Evolutionary conservation across 179 eudicot genomes (phyloP), one percentile per base, ranked within the genome.

Genomic region (Beta lomatogona): DNA sequence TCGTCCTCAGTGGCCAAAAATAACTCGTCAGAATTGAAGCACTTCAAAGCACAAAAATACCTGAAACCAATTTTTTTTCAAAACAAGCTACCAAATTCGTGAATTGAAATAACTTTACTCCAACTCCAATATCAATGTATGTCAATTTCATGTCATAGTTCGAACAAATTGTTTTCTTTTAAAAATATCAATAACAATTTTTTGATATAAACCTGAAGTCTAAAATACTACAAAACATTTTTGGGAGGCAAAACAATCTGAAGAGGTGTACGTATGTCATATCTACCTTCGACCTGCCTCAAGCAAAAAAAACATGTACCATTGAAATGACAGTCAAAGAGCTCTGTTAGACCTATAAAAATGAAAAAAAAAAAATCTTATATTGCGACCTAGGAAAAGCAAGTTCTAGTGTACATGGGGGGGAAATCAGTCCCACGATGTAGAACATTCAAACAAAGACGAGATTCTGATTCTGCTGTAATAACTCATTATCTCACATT

Each of bases 221-320:
- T 74, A 36, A 57, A 57, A 55, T 75, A 41, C 50, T 75, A 75
- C 65, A 75, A 75, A 72, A 15, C 25, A 36, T 36, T 36, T 18
- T 31, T 16, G 52, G 55, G 46, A 36, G 63, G 64, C 44, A 73
- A 73, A 54, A 19, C 46, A 73, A 73, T 54, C 64, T 73, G 15
- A 73, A 73, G 22, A 72, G 28, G 41, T 73, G 48, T 73, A 55
- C 63, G 31, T 45, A 73, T 13, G 79, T 60, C 63, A 18, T 54
- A 73, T 73, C 77, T 54, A 73, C 77, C 22, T 73, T 73, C 77
- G 55, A 55, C 46, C 36, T 25, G 64, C 77, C 64, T 73, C 77
- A 15, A 25, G 54, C 45, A 31, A 73, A 25, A 72, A 52, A 73
- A 25, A 55, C 63, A 50, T 48, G 22, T 53, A 71, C 59, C 41